These are phyloP conservation scores for Diplosphaera chodatii DNA, from an alignment of 139 green algal species.

Conservation along the genomic window DNA sequence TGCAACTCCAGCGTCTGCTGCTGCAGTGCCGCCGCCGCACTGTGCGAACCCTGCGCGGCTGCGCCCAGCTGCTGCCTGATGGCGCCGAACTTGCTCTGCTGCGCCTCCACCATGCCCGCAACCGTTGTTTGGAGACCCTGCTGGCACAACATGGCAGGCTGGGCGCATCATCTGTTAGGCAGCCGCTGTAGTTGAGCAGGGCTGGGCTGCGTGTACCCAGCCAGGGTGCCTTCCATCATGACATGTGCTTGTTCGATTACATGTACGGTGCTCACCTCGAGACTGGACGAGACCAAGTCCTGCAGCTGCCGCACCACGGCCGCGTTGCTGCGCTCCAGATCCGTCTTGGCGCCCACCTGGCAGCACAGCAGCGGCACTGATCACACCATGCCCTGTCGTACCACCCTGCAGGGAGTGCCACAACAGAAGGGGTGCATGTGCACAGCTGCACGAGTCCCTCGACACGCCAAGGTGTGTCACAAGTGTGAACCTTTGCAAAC, in stretches of 20 bases:
- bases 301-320: not conserved
- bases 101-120: not conserved
- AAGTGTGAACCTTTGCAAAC: conserved; percentile 22
- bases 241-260: too few relatives aligned
- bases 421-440: too few relatives aligned
- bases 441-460: too few relatives aligned
- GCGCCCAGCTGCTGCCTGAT: not conserved
- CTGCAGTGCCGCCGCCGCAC: conserved; percentile 3
- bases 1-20: conserved; percentile 6
- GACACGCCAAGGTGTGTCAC: too few relatives aligned
- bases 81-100: conserved; percentile 8
- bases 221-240: too few relatives aligned
- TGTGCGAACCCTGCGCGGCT: not conserved
- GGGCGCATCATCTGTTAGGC: too few relatives aligned
- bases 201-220: too few relatives aligned
- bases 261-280: not conserved
- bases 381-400: too few relatives aligned
- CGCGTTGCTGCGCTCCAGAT: conserved; percentile 1
- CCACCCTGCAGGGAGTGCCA: too few relatives aligned
- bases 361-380: too few relatives aligned
- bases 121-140: conserved; percentile 23
- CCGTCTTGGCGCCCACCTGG: conserved; percentile 13
- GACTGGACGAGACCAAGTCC: not conserved
- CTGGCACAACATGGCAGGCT: too few relatives aligned
- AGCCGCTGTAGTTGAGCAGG: too few relatives aligned